Evolutionary conservation across 306 rosid genomes (phyloP).

Genomic region (Adenanthera pavonina): DNA sequence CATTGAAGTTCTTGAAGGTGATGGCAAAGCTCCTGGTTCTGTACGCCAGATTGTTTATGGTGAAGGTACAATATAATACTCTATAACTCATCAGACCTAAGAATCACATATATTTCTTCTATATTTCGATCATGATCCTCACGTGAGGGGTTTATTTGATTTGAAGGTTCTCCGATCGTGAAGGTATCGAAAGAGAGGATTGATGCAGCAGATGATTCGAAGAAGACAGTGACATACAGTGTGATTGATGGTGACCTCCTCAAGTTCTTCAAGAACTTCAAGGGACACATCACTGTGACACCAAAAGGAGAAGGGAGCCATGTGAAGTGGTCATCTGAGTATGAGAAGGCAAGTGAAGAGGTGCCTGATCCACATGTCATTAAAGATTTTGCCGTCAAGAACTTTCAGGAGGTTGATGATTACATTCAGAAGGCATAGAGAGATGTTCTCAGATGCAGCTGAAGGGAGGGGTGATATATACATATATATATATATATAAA

Average conservation of each 20-base stretch:
- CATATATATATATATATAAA: background rate
- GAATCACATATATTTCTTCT: too few relatives aligned
- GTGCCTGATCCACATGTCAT: constrained; percentile 65
- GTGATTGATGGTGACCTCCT: constrained; percentile 83
- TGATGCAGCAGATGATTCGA: constrained; percentile 59
- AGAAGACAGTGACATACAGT: constrained; percentile 53
- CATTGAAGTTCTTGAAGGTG: constrained; percentile 79
- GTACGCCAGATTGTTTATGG: constrained; percentile 62
- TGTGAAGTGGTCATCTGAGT: constrained; percentile 75
- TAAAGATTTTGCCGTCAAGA: constrained; percentile 78
- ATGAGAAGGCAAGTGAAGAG: constrained; percentile 56
- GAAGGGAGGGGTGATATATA: background rate
- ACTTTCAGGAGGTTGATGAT: constrained; percentile 72
- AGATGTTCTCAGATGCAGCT: background rate
- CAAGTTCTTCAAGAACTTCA: constrained; percentile 70
- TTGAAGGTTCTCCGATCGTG: constrained; percentile 65
- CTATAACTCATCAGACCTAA: too few relatives aligned
- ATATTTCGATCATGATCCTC: too few relatives aligned
- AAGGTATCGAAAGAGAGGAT: constrained; percentile 69
- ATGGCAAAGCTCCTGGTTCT: constrained; percentile 77
- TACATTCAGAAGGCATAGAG: constrained; percentile 50
- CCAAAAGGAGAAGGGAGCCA: constrained; percentile 64
- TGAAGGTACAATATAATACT: constrained; percentile 52
- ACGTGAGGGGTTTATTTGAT: background rate
- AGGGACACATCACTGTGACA: constrained; percentile 51